Evolutionary conservation across 192 early-diverging fungal species (phyloP).

Genomic region (Coemansia sp.): DNA sequence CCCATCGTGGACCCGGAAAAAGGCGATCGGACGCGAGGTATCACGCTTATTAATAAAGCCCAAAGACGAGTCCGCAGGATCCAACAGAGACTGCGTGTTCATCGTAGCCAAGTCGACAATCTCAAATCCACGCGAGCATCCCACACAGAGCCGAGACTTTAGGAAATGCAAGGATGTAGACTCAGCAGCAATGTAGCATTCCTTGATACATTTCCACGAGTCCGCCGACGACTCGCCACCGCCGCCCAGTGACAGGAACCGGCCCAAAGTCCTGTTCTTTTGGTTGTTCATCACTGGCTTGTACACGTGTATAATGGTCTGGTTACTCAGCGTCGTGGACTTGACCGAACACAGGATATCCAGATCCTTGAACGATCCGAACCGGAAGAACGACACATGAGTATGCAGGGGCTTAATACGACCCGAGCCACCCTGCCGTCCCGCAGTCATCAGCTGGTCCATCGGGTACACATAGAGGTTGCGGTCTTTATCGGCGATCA

Average conservation of each 20-base stretch:
- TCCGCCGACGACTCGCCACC: slow-evolving; percentile 36
- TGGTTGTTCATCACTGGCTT: slow-evolving; percentile 63
- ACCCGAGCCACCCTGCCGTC: slow-evolving; percentile 13
- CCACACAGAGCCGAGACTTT: slow-evolving; percentile 83
- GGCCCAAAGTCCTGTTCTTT: slow-evolving; percentile 49
- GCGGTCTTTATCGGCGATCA: slow-evolving; percentile 74
- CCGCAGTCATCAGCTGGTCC: slow-evolving; percentile 51
- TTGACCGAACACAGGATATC: slow-evolving; percentile 69
- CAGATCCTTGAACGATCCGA: slow-evolving; percentile 60
- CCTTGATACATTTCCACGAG: slow-evolving; percentile 63
- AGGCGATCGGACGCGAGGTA: slow-evolving; percentile 72
- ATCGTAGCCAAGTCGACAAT: slow-evolving; percentile 84
- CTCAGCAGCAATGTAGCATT: slow-evolving; percentile 93
- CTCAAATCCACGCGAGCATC: slow-evolving; percentile 90
- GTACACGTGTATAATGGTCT: slow-evolving; percentile 71
- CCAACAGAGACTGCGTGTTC: slow-evolving; percentile 83
- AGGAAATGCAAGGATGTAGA: slow-evolving; percentile 83
- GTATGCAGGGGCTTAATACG: slow-evolving; percentile 58
- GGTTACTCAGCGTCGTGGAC: slow-evolving; percentile 68
- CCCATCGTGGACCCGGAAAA: slow-evolving; percentile 76
- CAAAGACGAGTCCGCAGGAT: slow-evolving; percentile 76
- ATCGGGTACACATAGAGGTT: slow-evolving; percentile 58
- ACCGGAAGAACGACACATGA: slow-evolving; percentile 72
- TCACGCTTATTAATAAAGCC: slow-evolving; percentile 80
- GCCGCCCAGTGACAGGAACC: slow-evolving; percentile 41